Conservation (phyloP, 768 basidiomycete genomes). For the Galerina marginata region DNA sequence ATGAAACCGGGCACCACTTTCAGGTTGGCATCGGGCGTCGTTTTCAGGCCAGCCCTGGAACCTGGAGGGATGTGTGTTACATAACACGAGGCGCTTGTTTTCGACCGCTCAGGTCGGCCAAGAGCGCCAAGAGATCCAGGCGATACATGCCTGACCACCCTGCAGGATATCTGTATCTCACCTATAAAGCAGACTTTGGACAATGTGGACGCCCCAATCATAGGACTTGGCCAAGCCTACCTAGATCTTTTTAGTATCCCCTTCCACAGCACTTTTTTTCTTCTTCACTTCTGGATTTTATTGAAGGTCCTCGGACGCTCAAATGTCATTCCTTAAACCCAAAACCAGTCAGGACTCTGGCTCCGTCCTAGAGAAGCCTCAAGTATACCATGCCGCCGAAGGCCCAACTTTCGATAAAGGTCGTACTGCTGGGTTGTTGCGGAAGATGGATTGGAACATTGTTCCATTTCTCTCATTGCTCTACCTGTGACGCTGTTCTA, state of each 20-base stretch:
- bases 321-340: constrained; percentile 25
- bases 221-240: constrained; percentile 16
- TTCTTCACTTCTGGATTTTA: background rate
- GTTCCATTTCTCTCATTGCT: constrained; percentile 37
- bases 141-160: background rate
- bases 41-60: too few species aligned
- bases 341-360: constrained; percentile 19
- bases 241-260: constrained; percentile 6
- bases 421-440: constrained; percentile 24
- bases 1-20: too few species aligned
- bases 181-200: too few species aligned
- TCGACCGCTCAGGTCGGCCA: background rate
- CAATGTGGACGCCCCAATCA: constrained; percentile 4
- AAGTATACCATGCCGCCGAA: background rate
- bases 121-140: constrained; percentile 17
- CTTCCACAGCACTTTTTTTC: background rate
- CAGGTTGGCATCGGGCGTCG: too few species aligned
- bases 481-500: constrained; percentile 29
- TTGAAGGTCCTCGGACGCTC: constrained; percentile 3
- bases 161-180: too few species aligned
- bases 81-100: constrained; percentile 4
- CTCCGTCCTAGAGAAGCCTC: constrained; percentile 18
- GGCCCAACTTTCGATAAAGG: constrained; percentile 22
- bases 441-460: constrained; percentile 38
- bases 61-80: too few species aligned